These are phyloP conservation scores for Neoascochyta sp. DNA, from an alignment of 2,329 filamentous ascomycete species.

Conservation along the genomic window DNA sequence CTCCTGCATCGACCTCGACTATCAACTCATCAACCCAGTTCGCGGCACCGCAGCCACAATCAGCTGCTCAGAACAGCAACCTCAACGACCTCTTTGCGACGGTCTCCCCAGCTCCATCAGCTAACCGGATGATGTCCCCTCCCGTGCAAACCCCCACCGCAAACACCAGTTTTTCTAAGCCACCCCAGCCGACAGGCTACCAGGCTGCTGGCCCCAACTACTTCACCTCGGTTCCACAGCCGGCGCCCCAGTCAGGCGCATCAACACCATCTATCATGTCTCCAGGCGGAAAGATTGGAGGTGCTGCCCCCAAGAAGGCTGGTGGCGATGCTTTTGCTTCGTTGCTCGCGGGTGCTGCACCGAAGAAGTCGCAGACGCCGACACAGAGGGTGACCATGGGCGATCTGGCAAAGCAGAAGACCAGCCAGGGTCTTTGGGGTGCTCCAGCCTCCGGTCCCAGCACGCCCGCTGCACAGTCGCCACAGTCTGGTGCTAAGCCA, in stretches of 20 bases:
- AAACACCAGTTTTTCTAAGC: conserved; percentile 40
- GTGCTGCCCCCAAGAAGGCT: conserved; percentile 43
- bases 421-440: conserved; percentile 90
- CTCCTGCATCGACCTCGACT: conserved; percentile 46
- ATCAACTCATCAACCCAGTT: conserved; percentile 63
- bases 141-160: conserved; percentile 36
- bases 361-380: conserved; percentile 67
- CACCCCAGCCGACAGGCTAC: conserved; percentile 60
- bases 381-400: conserved; percentile 72
- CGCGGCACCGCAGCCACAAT: conserved; percentile 78
- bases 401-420: conserved; percentile 97
- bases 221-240: conserved; percentile 71
- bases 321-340: conserved; percentile 86
- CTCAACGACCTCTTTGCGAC: conserved; percentile 80
- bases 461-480: conserved; percentile 27
- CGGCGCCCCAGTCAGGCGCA: conserved; percentile 31
- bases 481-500: conserved; percentile 32
- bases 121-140: conserved; percentile 54
- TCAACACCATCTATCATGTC: conserved; percentile 45
- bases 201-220: conserved; percentile 87
- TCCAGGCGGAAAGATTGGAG: conserved; percentile 39
- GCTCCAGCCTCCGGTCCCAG: conserved; percentile 51
- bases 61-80: conserved; percentile 75
- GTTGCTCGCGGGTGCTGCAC: conserved; percentile 72
- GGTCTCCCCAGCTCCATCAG: conserved; percentile 63